Base-by-base conservation (phyloP, 495 filamentous ascomycete genomes). In the Lichenothelia convexa region DNA sequence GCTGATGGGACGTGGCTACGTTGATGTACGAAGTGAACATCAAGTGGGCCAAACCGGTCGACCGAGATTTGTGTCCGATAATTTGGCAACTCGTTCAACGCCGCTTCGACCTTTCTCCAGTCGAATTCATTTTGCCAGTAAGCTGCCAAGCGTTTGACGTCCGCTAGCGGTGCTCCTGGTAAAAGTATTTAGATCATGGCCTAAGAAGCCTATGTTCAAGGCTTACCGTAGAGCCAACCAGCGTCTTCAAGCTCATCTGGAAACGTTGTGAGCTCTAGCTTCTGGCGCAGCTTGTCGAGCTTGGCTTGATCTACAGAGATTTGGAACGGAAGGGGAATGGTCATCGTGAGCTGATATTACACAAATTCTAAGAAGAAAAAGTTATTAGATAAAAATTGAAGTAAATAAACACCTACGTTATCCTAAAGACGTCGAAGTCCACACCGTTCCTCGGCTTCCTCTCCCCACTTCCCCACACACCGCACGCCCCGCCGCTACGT, bases 1-100 rank as follows among this genome's bases (percentile, higher is more conserved):
- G 63, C 61, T 20, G 49, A 40, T 11, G 44, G 34, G 4, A 42
- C 40, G 2, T 45, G 33, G 36, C 50, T 61, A 16, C 45, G 39
- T 32, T 62, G 58, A 39, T 67, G 60, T 17, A 67, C 38, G 43
- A 64, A 67, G 44, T 67, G 63, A 21, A 66, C 57, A 18, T 60
- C 43, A 33, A 63, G 44, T 16, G 29, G 7, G 5, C 55, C 56
- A 34, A 67, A 63, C 0, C 52, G 57, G 23, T 51, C 46, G 9
- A 64, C 41, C 6, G 42, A 32, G 16, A 63, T 50, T 1, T 49
- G 33, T 2, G 58, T 58, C 15, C 32, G 57, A 42, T 55, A 61
- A 15, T 66, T 59, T 0, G 51, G 48, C 19, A 67, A 43, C 15
- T 58, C 48, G 32, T 67, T 69, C 11, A 69, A 36, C 12, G 49